phyloP scores from a whole-genome alignment of 2,329 filamentous ascomycete genomes.

The Fusarium brevicatenulatum region DNA sequence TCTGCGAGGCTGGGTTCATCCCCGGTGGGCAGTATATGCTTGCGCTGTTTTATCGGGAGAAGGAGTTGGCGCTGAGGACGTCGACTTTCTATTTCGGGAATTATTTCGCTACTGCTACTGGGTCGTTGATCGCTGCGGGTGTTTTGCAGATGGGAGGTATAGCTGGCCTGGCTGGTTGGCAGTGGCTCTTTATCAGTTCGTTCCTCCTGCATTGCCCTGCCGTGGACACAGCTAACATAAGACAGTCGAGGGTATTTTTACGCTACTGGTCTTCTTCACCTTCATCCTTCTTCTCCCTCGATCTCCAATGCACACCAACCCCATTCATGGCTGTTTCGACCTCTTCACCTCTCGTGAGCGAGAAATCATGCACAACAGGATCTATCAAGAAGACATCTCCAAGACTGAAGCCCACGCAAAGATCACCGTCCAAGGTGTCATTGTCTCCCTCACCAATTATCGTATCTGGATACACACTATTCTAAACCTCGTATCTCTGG shows the following conservation, averaged over 20 bases:
- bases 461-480: slow-evolving; percentile 35
- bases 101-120: slow-evolving; percentile 35
- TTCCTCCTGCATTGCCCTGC: neutral
- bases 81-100: slow-evolving; percentile 38
- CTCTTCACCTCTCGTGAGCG: slow-evolving; percentile 32
- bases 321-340: slow-evolving; percentile 30
- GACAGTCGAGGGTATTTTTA: slow-evolving; percentile 30
- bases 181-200: slow-evolving; percentile 32
- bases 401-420: slow-evolving; percentile 30
- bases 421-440: slow-evolving; percentile 4
- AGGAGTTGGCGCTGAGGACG: slow-evolving; percentile 23
- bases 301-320: slow-evolving; percentile 24
- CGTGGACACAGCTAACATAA: neutral
- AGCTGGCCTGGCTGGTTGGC: slow-evolving; percentile 27
- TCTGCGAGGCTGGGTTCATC: slow-evolving; percentile 33
- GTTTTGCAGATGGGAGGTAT: slow-evolving; percentile 34
- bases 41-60: slow-evolving; percentile 21
- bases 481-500: slow-evolving; percentile 35
- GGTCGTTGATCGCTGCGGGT: slow-evolving; percentile 24
- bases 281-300: slow-evolving; percentile 30
- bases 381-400: slow-evolving; percentile 33
- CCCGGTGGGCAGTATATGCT: slow-evolving; percentile 33
- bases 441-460: slow-evolving; percentile 14
- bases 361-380: slow-evolving; percentile 27
- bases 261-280: slow-evolving; percentile 25